Conservation (phyloP, 2,329 filamentous ascomycete species). For the Arthrinium phaeospermum region DNA sequence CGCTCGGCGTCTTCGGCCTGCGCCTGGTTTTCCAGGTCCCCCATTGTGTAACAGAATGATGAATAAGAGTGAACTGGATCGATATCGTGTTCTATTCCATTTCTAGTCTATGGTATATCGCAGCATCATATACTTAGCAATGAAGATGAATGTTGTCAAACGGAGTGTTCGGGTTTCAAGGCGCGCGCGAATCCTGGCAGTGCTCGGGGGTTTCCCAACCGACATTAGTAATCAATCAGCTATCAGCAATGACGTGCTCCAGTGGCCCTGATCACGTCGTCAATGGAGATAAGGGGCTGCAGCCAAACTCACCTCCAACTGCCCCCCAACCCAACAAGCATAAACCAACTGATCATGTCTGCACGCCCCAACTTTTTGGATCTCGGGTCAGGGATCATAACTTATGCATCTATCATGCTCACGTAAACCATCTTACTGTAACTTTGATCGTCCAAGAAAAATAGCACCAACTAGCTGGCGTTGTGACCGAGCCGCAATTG, state of each 20-base stretch:
- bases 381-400: too few species aligned
- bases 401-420: too few species aligned
- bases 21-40: not conserved
- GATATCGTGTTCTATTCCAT: not conserved
- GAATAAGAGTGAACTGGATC: not conserved
- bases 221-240: slow-evolving; percentile 10
- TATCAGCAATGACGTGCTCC: slow-evolving; percentile 14
- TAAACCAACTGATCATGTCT: too few species aligned
- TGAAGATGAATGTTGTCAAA: not conserved
- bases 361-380: too few species aligned
- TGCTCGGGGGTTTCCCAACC: not conserved
- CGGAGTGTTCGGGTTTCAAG: not conserved
- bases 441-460: too few species aligned
- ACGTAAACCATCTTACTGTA: too few species aligned
- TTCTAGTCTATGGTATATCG: not conserved
- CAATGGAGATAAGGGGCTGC: not conserved
- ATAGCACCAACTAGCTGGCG: too few species aligned
- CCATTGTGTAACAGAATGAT: not conserved
- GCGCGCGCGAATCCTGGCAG: not conserved
- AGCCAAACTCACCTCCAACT: not conserved
- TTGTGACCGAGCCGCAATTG: too few species aligned
- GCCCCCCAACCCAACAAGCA: too few species aligned
- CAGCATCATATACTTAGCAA: not conserved
- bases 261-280: not conserved
- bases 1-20: not conserved